phyloP scores from a whole-genome alignment of 2,329 filamentous ascomycete genomes.

The Ophiostoma ulmi region DNA sequence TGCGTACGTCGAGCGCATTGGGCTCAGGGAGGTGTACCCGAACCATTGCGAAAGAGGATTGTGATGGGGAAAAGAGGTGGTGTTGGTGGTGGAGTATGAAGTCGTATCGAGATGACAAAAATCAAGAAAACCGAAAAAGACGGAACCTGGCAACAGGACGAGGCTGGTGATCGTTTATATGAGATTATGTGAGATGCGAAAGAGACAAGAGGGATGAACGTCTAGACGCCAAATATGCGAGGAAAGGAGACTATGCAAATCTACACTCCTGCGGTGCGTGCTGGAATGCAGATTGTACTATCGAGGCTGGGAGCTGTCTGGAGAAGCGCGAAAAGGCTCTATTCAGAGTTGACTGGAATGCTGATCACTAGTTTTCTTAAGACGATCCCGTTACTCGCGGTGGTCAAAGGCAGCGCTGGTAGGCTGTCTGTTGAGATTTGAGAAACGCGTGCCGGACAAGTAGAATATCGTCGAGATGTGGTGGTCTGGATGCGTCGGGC shows the following conservation, averaged over 20 bases:
- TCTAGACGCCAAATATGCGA: background rate
- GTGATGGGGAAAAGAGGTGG: background rate
- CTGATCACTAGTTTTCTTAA: background rate
- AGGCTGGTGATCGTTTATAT: constrained; percentile 16
- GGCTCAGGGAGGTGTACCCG: constrained; percentile 9
- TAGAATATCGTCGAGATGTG: constrained; percentile 2
- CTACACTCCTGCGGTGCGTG: background rate
- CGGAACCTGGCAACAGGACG: background rate
- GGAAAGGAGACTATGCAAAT: background rate
- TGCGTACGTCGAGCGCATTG: constrained; percentile 5
- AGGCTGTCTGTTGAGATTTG: background rate
- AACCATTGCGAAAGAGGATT: constrained; percentile 1
- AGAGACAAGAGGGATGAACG: background rate
- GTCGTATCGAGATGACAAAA: constrained; percentile 3
- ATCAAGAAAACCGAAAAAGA: constrained; percentile 5
- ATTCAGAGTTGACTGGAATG: background rate
- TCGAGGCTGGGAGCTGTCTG: constrained; percentile 11
- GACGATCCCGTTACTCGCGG: background rate
- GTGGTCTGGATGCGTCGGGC: constrained; percentile 3
- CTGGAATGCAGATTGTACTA: constrained; percentile 21
- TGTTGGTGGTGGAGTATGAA: constrained; percentile 12
- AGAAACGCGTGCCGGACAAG: constrained; percentile 2
- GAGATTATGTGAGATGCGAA: background rate
- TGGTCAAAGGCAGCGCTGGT: background rate
- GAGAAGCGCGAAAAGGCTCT: constrained; percentile 5